Conservation (phyloP, 495 filamentous ascomycete species). For the Annulohypoxylon bovei region DNA sequence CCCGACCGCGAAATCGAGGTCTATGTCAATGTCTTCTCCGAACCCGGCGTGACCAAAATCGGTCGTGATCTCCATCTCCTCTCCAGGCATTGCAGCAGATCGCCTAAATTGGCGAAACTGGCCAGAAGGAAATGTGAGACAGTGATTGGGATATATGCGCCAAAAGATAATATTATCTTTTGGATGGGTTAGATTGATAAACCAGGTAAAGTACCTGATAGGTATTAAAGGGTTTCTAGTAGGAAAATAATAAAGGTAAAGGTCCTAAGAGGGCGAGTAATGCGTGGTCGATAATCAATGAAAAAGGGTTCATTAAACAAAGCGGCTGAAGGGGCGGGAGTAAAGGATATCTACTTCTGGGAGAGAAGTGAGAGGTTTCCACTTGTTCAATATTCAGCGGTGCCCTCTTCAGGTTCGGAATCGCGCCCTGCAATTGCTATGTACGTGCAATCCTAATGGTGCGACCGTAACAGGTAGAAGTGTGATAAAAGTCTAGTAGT, state of each 20-base stretch:
- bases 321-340: constrained; percentile 1
- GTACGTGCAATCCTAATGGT: not conserved
- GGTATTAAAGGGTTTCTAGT: not conserved
- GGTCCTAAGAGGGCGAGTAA: not conserved
- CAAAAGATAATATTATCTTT: not conserved
- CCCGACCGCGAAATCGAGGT: constrained; percentile 72
- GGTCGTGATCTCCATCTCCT: constrained; percentile 65
- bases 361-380: constrained; percentile 7
- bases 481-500: not conserved
- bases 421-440: not conserved
- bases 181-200: not conserved
- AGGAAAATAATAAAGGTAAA: not conserved
- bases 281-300: not conserved
- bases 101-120: not conserved
- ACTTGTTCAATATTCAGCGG: not conserved
- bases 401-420: not conserved
- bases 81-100: constrained; percentile 64
- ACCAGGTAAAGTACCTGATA: not conserved
- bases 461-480: too few relatives aligned
- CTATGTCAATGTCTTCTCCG: constrained; percentile 78
- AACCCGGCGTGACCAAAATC: constrained; percentile 52
- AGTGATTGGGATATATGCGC: not conserved
- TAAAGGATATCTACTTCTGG: constrained; percentile 25
- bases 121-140: not conserved
- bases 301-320: constrained; percentile 24